phyloP scores from a whole-genome alignment of 192 early-diverging fungal genomes.

The Mortierella antarctica region DNA sequence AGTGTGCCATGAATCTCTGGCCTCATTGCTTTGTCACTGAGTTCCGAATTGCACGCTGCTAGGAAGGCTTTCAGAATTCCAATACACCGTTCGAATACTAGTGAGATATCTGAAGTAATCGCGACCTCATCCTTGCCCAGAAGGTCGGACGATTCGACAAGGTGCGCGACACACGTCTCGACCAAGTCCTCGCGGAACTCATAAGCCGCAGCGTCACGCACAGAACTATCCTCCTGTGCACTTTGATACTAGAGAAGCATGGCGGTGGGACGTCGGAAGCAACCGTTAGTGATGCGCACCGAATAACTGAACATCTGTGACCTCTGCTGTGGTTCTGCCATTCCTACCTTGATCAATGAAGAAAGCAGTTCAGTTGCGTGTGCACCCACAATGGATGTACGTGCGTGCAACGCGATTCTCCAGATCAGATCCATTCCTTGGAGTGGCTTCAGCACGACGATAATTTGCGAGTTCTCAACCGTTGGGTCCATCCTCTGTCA shows the following conservation, averaged over 20 bases:
- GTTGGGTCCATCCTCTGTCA: constrained; percentile 5
- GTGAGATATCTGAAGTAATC: constrained; percentile 18
- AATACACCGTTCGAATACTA: constrained; percentile 58
- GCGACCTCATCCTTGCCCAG: constrained; percentile 20
- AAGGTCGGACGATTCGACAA: constrained; percentile 37
- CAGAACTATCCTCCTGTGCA: constrained; percentile 20
- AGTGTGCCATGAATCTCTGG: constrained; percentile 55
- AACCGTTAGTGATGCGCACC: too few relatives aligned
- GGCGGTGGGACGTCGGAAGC: background rate
- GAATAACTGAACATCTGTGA: background rate
- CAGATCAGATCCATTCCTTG: constrained; percentile 59
- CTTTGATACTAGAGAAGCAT: constrained; percentile 26
- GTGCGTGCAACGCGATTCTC: constrained; percentile 55
- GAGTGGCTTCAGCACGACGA: constrained; percentile 45
- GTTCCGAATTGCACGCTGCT: constrained; percentile 16
- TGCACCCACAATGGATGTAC: constrained; percentile 43
- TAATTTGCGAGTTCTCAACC: constrained; percentile 12
- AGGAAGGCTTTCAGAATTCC: constrained; percentile 56
- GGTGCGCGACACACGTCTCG: constrained; percentile 54
- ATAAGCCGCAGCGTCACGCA: constrained; percentile 12
- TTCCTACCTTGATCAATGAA: constrained; percentile 30
- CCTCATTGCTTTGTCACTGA: constrained; percentile 1
- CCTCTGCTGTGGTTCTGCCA: background rate
- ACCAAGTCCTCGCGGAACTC: constrained; percentile 55
- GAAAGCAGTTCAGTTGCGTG: constrained; percentile 53